Base-by-base conservation (phyloP, 1,284 basidiomycete species). In the Fistulinella staudtii region DNA sequence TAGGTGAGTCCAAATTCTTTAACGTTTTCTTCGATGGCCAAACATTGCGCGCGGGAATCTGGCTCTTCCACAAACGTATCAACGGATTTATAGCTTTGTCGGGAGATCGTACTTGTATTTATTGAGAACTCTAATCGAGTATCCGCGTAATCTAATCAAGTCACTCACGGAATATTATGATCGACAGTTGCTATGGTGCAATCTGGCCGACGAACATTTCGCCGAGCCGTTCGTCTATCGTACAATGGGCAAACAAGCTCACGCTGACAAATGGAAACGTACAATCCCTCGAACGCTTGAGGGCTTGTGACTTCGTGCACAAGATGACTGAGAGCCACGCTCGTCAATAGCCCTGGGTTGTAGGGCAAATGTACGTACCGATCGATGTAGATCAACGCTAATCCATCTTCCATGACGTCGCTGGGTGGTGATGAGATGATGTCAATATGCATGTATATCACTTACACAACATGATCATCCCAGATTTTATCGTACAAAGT, bases 251-350 rank as follows among this genome's bases (percentile, higher is more conserved):
- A 51, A 45, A 46, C 9, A 36, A 25, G 35, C 24, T 18, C 30
- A 28, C 15, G 30, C 20, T 38, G 39, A 6, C 28, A 13, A 29
- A 46, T 30, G 35, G 6, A 34, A 38, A 76, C 85, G 62, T 56
- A 85, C 80, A 97, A 73, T 63, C 93, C 93, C 68, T 96, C 93
- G 57, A 97, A 97, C 1, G 93, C 93, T 66, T 97, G 94, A 27
- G 93, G 93, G 51, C 89, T 93, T 15, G 94, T 96, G 41, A 97
- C 93, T 75, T 96, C 93, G 60, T 96, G 93, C 14, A 94, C 88
- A 43, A 97, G 80, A 67, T 97, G 93, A 44, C 93, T 93, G 52
- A 15, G 36, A 44, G 20, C 31, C 27, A 28, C 41, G 41, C n/a
- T 52, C 40, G 15, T 42, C 18, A 40, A 22, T 11, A 14, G 14